Percentiles rank a stretch among this genome's conserved stretches.
Evolutionary conservation across 1,139 yeast species (phyloP).

Genomic region (Protomyces gravidus): DNA sequence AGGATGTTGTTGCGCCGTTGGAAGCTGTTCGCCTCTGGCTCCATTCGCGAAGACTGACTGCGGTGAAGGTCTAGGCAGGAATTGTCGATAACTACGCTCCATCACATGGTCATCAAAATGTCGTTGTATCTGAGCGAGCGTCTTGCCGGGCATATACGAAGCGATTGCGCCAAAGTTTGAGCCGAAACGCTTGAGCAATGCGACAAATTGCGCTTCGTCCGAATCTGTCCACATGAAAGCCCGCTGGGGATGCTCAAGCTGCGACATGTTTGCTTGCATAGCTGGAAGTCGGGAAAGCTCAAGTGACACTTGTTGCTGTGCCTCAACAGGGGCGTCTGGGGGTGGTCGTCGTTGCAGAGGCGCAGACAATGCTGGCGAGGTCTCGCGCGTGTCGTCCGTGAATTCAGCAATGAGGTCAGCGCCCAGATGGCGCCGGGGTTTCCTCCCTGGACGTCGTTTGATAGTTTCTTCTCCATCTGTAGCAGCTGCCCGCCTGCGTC

Average conservation of each 20-base stretch:
- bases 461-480: not conserved
- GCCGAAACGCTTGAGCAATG: constrained; percentile 12
- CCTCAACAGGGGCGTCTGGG: not conserved
- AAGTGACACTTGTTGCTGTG: not conserved
- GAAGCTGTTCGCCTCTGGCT: not conserved
- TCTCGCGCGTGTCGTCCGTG: not conserved
- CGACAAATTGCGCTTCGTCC: constrained; percentile 32
- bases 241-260: not conserved
- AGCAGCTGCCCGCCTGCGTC: not conserved
- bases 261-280: not conserved
- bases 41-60: not conserved
- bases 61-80: constrained; percentile 9
- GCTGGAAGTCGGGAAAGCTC: not conserved
- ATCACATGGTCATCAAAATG: constrained; percentile 14
- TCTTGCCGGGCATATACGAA: constrained; percentile 4
- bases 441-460: not conserved
- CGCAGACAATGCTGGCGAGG: not conserved
- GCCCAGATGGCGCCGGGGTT: not conserved
- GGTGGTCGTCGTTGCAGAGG: not conserved
- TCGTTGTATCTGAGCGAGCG: constrained; percentile 16
- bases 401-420: not conserved
- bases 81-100: constrained; percentile 18
- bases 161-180: constrained; percentile 16
- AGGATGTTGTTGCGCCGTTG: not conserved
- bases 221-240: constrained; percentile 27